Conservation (phyloP, 2,329 filamentous ascomycete genomes). For the Aulographum hederae region DNA sequence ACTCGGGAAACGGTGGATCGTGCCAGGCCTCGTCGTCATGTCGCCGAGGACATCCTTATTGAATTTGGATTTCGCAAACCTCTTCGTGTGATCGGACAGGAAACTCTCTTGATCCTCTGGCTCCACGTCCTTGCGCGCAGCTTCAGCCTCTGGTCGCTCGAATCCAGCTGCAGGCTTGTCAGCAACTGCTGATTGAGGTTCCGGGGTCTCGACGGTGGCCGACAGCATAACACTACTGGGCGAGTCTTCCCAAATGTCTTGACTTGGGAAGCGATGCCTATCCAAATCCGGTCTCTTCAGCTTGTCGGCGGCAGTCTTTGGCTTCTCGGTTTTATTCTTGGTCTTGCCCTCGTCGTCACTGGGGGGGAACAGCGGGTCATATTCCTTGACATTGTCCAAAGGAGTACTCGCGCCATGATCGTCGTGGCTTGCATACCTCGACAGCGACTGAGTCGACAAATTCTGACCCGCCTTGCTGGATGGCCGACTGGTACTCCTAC, state of each 20-base stretch:
- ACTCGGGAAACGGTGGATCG: conserved; percentile 66
- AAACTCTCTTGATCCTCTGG: conserved; percentile 23
- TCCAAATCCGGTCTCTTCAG: conserved; percentile 32
- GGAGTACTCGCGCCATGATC: conserved; percentile 43
- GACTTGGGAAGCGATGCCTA: conserved; percentile 64
- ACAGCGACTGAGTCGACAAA: too few species aligned
- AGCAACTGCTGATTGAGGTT: conserved; percentile 27
- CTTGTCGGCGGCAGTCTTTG: conserved; percentile 27
- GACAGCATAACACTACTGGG: conserved; percentile 63
- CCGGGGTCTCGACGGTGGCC: conserved; percentile 71
- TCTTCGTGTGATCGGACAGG: conserved; percentile 25
- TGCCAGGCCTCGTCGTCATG: conserved; percentile 32
- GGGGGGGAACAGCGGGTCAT: conserved; percentile 80
- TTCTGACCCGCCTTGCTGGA: conserved; percentile 21
- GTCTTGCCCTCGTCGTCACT: conserved; percentile 42
- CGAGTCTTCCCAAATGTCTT: conserved; percentile 94
- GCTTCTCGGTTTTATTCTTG: conserved; percentile 29
- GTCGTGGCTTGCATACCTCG: conserved; percentile 35
- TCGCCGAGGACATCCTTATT: conserved; percentile 29
- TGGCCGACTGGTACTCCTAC: conserved; percentile 16
- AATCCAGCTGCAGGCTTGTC: conserved; percentile 15
- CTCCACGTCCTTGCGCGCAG: conserved; percentile 22
- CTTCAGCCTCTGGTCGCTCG: conserved; percentile 29
- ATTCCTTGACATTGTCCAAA: conserved; percentile 78
- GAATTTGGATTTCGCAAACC: conserved; percentile 44